A percentile compares a stretch with the other conserved stretches of the same genome.
Conservation (phyloP, 2,329 filamentous ascomycete species). For the Xylaria sp. region DNA sequence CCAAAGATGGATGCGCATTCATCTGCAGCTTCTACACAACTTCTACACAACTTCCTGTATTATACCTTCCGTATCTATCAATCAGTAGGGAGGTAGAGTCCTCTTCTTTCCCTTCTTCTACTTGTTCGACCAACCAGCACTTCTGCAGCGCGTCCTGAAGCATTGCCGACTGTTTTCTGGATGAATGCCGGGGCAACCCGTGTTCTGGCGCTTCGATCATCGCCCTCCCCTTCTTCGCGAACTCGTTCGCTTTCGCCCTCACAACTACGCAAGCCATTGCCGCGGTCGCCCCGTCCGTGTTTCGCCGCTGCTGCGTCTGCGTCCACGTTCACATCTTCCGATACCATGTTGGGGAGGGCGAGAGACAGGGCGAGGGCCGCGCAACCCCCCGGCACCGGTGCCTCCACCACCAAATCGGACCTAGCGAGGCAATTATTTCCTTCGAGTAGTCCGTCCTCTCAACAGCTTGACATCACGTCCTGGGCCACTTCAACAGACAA, state of each 20-base stretch:
- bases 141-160: neutral
- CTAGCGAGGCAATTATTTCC: slow-evolving; percentile 65
- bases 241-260: slow-evolving; percentile 21
- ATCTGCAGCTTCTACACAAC: too few relatives aligned
- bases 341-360: slow-evolving; percentile 46
- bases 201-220: slow-evolving; percentile 31
- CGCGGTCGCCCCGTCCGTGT: slow-evolving; percentile 30
- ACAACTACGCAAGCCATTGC: slow-evolving; percentile 19
- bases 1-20: neutral
- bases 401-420: slow-evolving; percentile 43
- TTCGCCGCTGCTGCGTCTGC: slow-evolving; percentile 19
- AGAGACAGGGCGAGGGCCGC: slow-evolving; percentile 49
- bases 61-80: too few relatives aligned
- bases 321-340: slow-evolving; percentile 18
- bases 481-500: slow-evolving; percentile 54
- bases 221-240: slow-evolving; percentile 15
- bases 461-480: slow-evolving; percentile 60
- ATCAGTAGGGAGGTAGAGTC: too few relatives aligned
- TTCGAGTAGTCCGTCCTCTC: slow-evolving; percentile 63
- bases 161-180: slow-evolving; percentile 25
- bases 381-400: slow-evolving; percentile 50
- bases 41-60: too few relatives aligned
- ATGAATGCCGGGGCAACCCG: slow-evolving; percentile 34
- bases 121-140: neutral
- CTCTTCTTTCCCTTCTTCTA: neutral